Conservation (phyloP, 331 rosid genomes). For the Malus hybrid region DNA sequence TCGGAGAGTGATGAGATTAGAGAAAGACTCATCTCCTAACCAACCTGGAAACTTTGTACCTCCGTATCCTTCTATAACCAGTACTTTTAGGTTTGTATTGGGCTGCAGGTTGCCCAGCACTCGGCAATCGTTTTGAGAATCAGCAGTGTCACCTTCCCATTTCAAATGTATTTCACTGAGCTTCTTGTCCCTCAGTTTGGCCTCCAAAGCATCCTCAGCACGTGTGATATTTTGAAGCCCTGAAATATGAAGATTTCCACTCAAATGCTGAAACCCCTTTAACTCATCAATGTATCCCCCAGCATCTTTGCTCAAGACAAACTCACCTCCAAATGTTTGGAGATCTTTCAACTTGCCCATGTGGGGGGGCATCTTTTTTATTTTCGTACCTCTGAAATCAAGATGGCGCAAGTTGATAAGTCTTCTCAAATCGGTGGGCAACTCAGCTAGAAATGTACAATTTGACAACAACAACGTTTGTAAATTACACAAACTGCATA, state of each 20-base stretch:
- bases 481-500: slow-evolving; percentile 4
- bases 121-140: not conserved
- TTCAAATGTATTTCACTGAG: slow-evolving; percentile 16
- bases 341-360: not conserved
- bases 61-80: not conserved
- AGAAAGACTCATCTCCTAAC: not conserved
- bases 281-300: not conserved
- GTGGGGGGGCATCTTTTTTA: not conserved
- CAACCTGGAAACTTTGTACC: slow-evolving; percentile 6
- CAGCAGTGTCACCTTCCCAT: slow-evolving; percentile 2
- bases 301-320: not conserved
- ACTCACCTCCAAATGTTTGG: not conserved
- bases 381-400: not conserved
- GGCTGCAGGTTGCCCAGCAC: slow-evolving; percentile 19
- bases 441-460: not conserved
- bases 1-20: not conserved
- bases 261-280: not conserved
- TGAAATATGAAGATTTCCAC: slow-evolving; percentile 10
- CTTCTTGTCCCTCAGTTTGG: slow-evolving; percentile 15
- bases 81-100: not conserved
- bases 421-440: not conserved
- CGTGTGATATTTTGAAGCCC: slow-evolving; percentile 5
- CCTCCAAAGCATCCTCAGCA: slow-evolving; percentile 10
- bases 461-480: not conserved
- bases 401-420: slow-evolving; percentile 11